Base-by-base conservation (phyloP, 345 rosid species). In the Populus euphratica region DNA sequence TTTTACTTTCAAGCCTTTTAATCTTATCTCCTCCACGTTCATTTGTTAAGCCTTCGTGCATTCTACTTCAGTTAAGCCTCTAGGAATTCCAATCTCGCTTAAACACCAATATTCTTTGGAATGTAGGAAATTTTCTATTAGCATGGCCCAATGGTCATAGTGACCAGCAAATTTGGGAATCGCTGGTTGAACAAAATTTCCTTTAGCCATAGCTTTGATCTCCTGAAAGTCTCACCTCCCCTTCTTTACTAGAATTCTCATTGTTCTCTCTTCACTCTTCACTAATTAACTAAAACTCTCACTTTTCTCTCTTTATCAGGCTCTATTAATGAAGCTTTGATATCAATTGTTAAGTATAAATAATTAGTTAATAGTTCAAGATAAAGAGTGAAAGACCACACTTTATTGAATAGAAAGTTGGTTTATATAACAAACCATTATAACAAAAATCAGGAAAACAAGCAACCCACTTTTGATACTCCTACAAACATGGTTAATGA, bases 371-470 rank as follows among this genome's bases (percentile, higher is more conserved):
- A 33, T 3, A 9, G 14, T 38, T 38, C 2, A 38, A 7, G 29
- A 38, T 38, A 2, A 38, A 38, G 41, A 38, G 41, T 33, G 0
- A 38, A 38, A 38, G 10, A 38, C 10, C 1, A 1, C 0, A 38
- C 2, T 38, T 38, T 38, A 38, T 13, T 47, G 4, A 16, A 47
- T 47, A 12, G 4, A 5, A 3, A 2, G 0, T 3, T 47, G 5
- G 5, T 47, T 47, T 47, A 13, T 47, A 2, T 44, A 44, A 0
- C 2, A 43, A 44, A 10, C 21, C 6, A 5, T 49, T 49, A 49
- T n/a, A 17, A 49, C 1, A 16, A 0, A 49, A 50, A 50, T 0
- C 0, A 17, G 0, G 0, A 0, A 5, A 50, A 50, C 0, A 17
- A 0, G 3, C 0, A 17, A 50, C 56, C 21, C n/a, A 49, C 1